These are phyloP conservation scores for Hygrophila difformis DNA, from an alignment of 257 asterid species.

Conservation along the genomic window DNA sequence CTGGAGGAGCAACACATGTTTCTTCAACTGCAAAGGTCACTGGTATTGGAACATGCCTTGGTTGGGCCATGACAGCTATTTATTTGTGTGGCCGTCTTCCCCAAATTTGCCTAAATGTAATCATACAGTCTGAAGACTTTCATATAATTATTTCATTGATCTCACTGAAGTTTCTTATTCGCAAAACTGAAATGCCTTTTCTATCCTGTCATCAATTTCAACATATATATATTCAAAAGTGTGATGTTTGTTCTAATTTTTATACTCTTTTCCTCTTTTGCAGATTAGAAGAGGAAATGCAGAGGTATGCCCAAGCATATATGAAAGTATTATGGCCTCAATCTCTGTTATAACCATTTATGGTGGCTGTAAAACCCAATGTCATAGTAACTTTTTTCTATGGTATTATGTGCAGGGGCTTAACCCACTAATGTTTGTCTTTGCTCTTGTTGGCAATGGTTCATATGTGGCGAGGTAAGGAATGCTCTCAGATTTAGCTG, in stretches of 20 bases:
- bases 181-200: neutral
- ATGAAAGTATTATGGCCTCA: neutral
- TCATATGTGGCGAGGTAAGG: slow-evolving; percentile 69
- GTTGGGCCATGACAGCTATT: slow-evolving; percentile 76
- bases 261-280: slow-evolving; percentile 7
- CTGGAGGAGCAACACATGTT: slow-evolving; percentile 10
- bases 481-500: neutral
- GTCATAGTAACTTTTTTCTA: too few species aligned
- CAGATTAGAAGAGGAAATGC: slow-evolving; percentile 60
- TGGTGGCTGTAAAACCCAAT: too few species aligned
- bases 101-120: slow-evolving; percentile 59
- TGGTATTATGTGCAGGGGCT: slow-evolving; percentile 41
- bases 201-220: neutral
- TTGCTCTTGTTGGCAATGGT: slow-evolving; percentile 63
- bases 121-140: slow-evolving; percentile 1
- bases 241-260: slow-evolving; percentile 1
- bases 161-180: neutral
- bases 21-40: slow-evolving; percentile 18
- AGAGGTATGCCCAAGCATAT: slow-evolving; percentile 54
- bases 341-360: too few species aligned
- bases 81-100: slow-evolving; percentile 74
- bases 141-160: neutral
- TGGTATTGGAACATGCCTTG: slow-evolving; percentile 47
- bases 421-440: slow-evolving; percentile 66
- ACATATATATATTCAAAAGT: too few species aligned